Conservation (phyloP, 2,329 filamentous ascomycete species). For the Colletotrichum gloeosporioides region DNA sequence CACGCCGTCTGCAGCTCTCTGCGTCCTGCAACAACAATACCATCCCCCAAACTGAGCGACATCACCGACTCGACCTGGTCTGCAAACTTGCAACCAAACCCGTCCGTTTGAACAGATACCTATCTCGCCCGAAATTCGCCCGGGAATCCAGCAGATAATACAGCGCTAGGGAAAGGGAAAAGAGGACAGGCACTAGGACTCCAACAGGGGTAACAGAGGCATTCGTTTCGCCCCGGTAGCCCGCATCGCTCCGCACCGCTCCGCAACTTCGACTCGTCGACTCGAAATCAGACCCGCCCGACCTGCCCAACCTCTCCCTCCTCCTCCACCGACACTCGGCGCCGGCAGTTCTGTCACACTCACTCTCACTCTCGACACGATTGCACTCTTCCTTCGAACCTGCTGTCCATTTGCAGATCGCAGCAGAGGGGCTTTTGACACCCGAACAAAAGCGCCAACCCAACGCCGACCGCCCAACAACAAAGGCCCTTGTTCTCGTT, state of each 20-base stretch:
- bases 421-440: not conserved
- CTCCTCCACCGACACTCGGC: conserved; percentile 20
- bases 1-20: not conserved
- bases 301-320: conserved; percentile 16
- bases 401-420: not conserved
- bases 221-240: conserved; percentile 20
- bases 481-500: not conserved
- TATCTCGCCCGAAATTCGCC: not conserved
- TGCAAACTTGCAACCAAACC: not conserved
- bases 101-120: not conserved
- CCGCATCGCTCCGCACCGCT: conserved; percentile 21
- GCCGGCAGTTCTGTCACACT: conserved; percentile 19
- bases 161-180: not conserved
- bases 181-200: not conserved
- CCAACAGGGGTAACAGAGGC: not conserved
- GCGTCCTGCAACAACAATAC: conserved; percentile 18
- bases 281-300: conserved; percentile 18
- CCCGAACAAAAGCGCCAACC: not conserved
- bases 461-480: not conserved
- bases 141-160: not conserved
- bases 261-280: conserved; percentile 17
- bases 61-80: not conserved
- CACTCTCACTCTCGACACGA: not conserved
- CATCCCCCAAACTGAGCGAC: not conserved
- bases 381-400: not conserved